A percentile compares a stretch with the other conserved stretches of the same genome.
These are phyloP conservation scores for Vachellia collinsii DNA, from an alignment of 306 rosid species.

Conservation along the genomic window DNA sequence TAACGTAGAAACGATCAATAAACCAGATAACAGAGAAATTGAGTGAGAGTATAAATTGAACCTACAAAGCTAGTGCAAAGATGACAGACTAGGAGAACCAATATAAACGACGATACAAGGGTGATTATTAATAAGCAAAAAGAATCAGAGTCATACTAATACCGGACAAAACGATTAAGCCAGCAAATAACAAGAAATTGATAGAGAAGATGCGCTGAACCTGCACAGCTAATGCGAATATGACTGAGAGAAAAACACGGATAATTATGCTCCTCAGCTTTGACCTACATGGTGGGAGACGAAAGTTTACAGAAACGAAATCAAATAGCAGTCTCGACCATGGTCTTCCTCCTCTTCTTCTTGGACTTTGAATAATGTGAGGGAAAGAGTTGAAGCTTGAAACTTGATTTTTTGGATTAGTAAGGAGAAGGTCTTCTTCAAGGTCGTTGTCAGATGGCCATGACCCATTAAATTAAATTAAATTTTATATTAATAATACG, in stretches of 20 bases:
- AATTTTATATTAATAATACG: neutral
- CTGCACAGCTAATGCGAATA: neutral
- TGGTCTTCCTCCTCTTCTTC: constrained; percentile 31
- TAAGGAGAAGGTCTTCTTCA: constrained; percentile 30
- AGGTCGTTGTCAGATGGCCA: constrained; percentile 59
- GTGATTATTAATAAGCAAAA: neutral
- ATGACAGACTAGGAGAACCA: constrained; percentile 28
- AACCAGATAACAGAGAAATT: constrained; percentile 2
- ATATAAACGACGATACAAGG: neutral
- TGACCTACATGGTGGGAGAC: neutral
- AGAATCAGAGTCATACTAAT: neutral
- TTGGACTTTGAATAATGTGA: constrained; percentile 13
- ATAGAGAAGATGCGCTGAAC: constrained; percentile 19
- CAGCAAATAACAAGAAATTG: constrained; percentile 19
- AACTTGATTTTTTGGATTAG: constrained; percentile 34
- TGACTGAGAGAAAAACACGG: neutral
- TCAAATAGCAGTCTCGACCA: constrained; percentile 17
- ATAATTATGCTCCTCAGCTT: constrained; percentile 6
- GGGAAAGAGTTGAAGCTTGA: constrained; percentile 28
- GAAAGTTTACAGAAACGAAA: neutral
- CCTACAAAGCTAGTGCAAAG: constrained; percentile 38
- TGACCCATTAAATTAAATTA: constrained; percentile 17
- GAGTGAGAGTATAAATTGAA: constrained; percentile 20
- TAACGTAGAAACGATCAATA: constrained; percentile 9
- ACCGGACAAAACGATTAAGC: constrained; percentile 8